Evolutionary conservation across 805 yeast genomes (phyloP).

Genomic region (Ogataea kodamae): DNA sequence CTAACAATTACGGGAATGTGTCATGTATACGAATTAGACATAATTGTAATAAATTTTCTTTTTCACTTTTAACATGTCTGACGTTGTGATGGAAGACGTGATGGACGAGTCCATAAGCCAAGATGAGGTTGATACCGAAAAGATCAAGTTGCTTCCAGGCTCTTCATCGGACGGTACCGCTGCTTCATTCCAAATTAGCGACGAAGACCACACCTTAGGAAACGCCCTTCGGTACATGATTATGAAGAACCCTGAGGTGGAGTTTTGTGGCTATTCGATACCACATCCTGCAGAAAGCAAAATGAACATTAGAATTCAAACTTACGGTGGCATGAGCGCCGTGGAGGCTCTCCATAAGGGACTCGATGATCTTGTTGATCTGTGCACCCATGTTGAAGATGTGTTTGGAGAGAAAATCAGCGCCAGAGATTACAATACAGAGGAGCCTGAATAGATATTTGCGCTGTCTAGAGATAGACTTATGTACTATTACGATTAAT

Average conservation of each 20-base stretch:
- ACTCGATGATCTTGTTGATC: constrained; percentile 72
- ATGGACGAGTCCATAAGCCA: constrained; percentile 25
- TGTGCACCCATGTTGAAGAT: constrained; percentile 81
- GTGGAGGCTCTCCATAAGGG: constrained; percentile 92
- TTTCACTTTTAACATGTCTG: constrained; percentile 8
- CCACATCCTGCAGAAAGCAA: constrained; percentile 96
- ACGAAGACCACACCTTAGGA: constrained; percentile 96
- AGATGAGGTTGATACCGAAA: constrained; percentile 49
- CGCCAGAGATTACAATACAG: constrained; percentile 48
- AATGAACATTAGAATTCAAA: constrained; percentile 88
- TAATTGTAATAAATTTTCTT: constrained; percentile 2
- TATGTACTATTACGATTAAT: constrained; percentile 3
- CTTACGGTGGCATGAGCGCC: constrained; percentile 82
- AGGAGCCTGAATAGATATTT: constrained; percentile 39
- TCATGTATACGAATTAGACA: too few species aligned
- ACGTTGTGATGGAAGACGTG: constrained; percentile 17
- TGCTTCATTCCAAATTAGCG: constrained; percentile 87
- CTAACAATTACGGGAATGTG: too few species aligned
- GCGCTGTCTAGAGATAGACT: constrained; percentile 1
- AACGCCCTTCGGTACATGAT: constrained; percentile 90
- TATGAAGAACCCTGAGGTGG: constrained; percentile 97
- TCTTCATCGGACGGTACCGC: constrained; percentile 90
- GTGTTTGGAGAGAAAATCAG: constrained; percentile 68
- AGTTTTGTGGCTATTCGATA: constrained; percentile 96
- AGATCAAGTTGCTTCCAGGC: constrained; percentile 74